Conservation (phyloP, 768 basidiomycete genomes). For the Hydnum rufescens region DNA sequence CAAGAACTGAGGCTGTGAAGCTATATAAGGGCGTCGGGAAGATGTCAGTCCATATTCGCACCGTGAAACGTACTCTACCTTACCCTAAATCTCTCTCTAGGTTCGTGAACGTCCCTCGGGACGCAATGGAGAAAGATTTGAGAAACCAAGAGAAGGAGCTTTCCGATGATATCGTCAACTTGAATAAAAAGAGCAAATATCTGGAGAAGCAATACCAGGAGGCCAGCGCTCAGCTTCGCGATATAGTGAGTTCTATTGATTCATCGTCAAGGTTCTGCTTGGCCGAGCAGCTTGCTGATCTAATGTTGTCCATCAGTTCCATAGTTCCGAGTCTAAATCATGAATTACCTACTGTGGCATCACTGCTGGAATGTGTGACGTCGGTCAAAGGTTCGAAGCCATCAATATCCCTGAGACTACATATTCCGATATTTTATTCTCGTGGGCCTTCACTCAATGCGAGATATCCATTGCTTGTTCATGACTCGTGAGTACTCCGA, state of each 20-base stretch:
- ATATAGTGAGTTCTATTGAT: constrained; percentile 37
- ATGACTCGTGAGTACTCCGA: no score
- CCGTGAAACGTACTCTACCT: background rate
- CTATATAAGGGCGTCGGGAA: constrained; percentile 93
- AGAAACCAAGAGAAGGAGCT: constrained; percentile 64
- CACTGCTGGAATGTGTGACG: no score
- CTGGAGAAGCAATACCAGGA: constrained; percentile 88
- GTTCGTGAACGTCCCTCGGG: constrained; percentile 78
- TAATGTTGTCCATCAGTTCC: background rate
- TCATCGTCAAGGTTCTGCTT: background rate
- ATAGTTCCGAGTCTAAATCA: background rate
- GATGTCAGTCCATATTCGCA: constrained; percentile 42
- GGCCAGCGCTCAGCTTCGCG: constrained; percentile 67
- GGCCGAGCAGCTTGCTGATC: background rate
- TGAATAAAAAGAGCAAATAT: constrained; percentile 86
- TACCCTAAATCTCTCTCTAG: constrained; percentile 21
- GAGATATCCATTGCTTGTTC: no score
- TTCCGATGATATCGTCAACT: constrained; percentile 57
- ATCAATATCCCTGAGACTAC: no score
- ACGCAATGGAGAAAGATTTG: constrained; percentile 57
- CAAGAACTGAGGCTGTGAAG: constrained; percentile 37
- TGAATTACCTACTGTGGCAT: no score
- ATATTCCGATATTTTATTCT: no score
- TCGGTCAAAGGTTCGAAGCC: no score
- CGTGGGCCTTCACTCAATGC: no score